These are phyloP conservation scores for Boletus barrowsii DNA, from an alignment of 768 basidiomycete species.

Conservation along the genomic window DNA sequence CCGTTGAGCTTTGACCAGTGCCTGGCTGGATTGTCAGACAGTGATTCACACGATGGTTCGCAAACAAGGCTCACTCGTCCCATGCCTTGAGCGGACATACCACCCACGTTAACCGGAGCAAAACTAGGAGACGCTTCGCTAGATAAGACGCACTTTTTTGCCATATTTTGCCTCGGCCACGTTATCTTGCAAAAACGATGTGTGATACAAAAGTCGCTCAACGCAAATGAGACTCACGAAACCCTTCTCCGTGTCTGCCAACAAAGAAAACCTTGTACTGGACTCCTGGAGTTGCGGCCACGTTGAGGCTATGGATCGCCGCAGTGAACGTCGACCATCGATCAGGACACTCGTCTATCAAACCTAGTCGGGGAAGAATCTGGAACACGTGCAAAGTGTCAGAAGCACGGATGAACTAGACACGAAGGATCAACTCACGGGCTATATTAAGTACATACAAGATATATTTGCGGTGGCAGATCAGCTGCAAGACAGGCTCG, in stretches of 20 bases:
- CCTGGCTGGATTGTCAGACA: slow-evolving; percentile 29
- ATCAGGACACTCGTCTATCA: slow-evolving; percentile 27
- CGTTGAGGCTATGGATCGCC: slow-evolving; percentile 36
- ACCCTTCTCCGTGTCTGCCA: slow-evolving; percentile 57
- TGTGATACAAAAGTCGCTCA: not conserved
- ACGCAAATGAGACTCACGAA: not conserved
- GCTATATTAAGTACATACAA: no score
- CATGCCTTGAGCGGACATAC: not conserved
- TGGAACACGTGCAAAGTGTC: not conserved
- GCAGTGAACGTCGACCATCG: slow-evolving; percentile 47
- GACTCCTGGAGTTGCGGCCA: not conserved
- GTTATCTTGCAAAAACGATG: slow-evolving; percentile 50
- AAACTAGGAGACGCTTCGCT: not conserved
- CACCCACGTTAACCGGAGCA: not conserved
- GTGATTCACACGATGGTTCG: no score
- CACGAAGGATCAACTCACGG: not conserved
- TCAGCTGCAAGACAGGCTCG: not conserved
- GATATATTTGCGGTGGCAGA: not conserved
- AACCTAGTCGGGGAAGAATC: slow-evolving; percentile 6
- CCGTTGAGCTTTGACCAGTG: slow-evolving; percentile 36
- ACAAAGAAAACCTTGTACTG: slow-evolving; percentile 55
- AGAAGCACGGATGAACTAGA: not conserved
- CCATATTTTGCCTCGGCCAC: slow-evolving; percentile 60
- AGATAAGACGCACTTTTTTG: slow-evolving; percentile 28
- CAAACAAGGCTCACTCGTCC: slow-evolving; percentile 1